phyloP scores from a whole-genome alignment of 805 yeast species.

The Zygotorulaspora sp. region DNA sequence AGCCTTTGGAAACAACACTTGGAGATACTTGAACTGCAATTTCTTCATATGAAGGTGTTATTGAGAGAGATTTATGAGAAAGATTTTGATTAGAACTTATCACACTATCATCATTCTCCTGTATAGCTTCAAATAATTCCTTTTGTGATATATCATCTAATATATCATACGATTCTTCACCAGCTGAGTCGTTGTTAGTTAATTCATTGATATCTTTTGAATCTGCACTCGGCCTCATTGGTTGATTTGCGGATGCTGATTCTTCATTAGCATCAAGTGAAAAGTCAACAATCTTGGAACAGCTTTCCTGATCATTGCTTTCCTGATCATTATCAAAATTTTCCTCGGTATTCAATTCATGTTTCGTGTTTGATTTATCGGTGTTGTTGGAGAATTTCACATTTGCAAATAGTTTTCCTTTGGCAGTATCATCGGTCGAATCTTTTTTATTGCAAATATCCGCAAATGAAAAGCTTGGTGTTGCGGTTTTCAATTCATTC shows the following conservation, averaged over 20 bases:
- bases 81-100: slow-evolving; percentile 1
- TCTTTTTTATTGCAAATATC: slow-evolving; percentile 3
- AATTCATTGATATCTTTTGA: slow-evolving; percentile 1
- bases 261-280: slow-evolving; percentile 1
- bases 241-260: slow-evolving; percentile 10
- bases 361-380: too few species aligned
- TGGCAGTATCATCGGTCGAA: too few species aligned
- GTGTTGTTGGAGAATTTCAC: too few species aligned
- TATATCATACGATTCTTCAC: slow-evolving; percentile 24
- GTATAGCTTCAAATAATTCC: too few species aligned
- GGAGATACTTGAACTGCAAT: slow-evolving; percentile 1
- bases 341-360: too few species aligned
- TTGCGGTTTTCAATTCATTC: slow-evolving; percentile 16
- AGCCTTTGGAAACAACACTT: slow-evolving; percentile 4
- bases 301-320: too few species aligned
- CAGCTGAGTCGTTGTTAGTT: too few species aligned
- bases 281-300: too few species aligned
- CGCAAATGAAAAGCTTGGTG: slow-evolving; percentile 19
- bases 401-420: too few species aligned
- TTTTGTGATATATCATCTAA: slow-evolving; percentile 20
- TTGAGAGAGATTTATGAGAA: not conserved
- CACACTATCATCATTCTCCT: too few species aligned
- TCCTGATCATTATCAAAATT: too few species aligned
- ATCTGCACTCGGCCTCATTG: slow-evolving; percentile 3
- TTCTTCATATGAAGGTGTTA: not conserved